Evolutionary conservation across 768 basidiomycete genomes (phyloP), one percentile per base, ranked within the genome.

Genomic region (Exidia glandulosa): DNA sequence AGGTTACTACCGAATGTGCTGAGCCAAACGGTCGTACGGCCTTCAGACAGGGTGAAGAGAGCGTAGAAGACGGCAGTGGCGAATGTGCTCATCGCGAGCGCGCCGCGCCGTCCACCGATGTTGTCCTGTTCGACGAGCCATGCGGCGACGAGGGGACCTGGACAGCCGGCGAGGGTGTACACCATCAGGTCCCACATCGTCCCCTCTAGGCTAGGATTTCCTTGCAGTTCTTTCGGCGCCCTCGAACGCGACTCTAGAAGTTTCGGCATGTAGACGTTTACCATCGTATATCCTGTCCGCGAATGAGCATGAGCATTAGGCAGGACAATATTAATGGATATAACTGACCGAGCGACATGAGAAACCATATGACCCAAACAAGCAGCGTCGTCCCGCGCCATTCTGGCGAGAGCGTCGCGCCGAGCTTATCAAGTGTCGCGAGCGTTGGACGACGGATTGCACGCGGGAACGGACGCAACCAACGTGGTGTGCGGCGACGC

Each of bases 201-300:
- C 59, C 79, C 81, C 64, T 81, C 78, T 16, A 86, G 69, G 1
- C 66, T 81, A 80, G 1, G 76, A 68, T 13, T 67, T 63, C 19
- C 61, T n/a, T 32, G 14, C 60, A 60, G 14, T 66, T 60, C 4
- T 63, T 2, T 67, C 64, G 4, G 57, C 60, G 2, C 62, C 62
- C 4, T 63, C 64, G 12, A 73, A 23, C 81, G 75, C 30, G 80
- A 79, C 73, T 95, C 93, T 36, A 95, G 73, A 12, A 94, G 74
- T 67, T 90, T 94, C 0, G 93, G 93, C 23, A 94, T 78, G 68
- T 83, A 95, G 30, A 93, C 90, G 67, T 94, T 95, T 72, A 95
- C 94, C 85, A 95, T 92, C 2, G 90, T 93, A 66, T 85, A 92
- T 0, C 83, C 88, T 89, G 60, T n/a, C 32, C 2, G 14, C 36